Evolutionary conservation across 352 stramenopile species (phyloP), one percentile per base, ranked within the genome.

Genomic region (Globisporangium sylvaticum): DNA sequence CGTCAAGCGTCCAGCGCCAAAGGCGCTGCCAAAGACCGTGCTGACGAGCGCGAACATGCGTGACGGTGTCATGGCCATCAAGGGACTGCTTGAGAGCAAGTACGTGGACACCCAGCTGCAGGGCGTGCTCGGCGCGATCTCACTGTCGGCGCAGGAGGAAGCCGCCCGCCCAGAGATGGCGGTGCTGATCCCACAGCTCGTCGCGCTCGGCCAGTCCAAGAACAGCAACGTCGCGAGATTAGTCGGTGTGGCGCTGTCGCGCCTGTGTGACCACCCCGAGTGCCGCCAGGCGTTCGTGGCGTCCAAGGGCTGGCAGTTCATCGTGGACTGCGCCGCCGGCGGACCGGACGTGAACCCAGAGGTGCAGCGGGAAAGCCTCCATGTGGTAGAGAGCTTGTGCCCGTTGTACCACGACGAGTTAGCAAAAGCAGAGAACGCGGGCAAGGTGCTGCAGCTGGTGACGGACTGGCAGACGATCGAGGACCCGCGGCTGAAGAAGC

Each of bases 311-410:
- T 95, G 87, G 87, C 76, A 94, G 69, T 91, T 93, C 66, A 90
- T 95, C 66, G 81, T 95, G 7, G 73, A 89, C 71, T 89, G 79
- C 53, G 87, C 87, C 8, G 84, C 79, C 9, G 87, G 87, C 10
- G 85, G 82, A 10, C 71, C 76, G 7, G 67, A 76, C 59, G 77
- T 95, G 24, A 79, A 82, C 27, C 75, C 84, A 8, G 87, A 95
- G 50, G 79, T 92, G 67, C 87, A 95, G 66, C 84, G 87, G 58
- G 85, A 91, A 64, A 94, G 87, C 77, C 83, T 95, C 66, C 85
- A 89, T 76, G 85, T 95, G 68, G 83, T 95, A 80, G 85, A 92
- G 77, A 90, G 77, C 64, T 79, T 95, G 58, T 94, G 87, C 50
- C 80, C 85, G 69, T 66, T 92, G 70, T 95, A 94, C 68, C 81